Conservation (phyloP, 306 rosid genomes). For the Glycine tomentella region DNA sequence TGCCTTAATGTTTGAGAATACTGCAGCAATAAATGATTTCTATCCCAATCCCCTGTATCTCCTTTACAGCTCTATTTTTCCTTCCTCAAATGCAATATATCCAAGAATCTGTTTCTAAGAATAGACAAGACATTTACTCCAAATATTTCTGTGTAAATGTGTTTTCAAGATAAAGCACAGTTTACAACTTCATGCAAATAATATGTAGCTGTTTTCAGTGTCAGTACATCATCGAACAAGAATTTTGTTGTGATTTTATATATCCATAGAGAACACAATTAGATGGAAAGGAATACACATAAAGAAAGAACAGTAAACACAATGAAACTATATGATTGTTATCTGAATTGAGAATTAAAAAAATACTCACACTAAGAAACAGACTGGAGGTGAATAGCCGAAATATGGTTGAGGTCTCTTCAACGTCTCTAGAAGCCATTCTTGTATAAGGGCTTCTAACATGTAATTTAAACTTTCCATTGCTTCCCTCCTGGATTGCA, state of each 20-base stretch:
- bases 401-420: constrained; percentile 72
- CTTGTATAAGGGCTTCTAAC: constrained; percentile 83
- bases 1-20: constrained; percentile 16
- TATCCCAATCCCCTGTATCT: constrained; percentile 14
- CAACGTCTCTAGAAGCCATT: constrained; percentile 79
- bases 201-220: background rate
- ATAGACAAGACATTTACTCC: constrained; percentile 8
- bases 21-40: constrained; percentile 19
- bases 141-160: background rate
- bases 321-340: constrained; percentile 24
- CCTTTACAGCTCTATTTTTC: background rate
- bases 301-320: background rate
- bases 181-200: background rate
- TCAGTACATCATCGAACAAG: constrained; percentile 10
- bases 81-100: background rate
- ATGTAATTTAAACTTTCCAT: constrained; percentile 71
- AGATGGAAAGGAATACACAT: constrained; percentile 38
- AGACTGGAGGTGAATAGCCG: constrained; percentile 84
- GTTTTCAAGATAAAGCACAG: constrained; percentile 1
- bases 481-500: constrained; percentile 73
- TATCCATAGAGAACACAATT: background rate
- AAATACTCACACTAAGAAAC: constrained; percentile 83
- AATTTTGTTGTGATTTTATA: constrained; percentile 20
- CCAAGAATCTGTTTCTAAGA: constrained; percentile 5
- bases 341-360: constrained; percentile 19